phyloP scores from a whole-genome alignment of 495 filamentous ascomycete species.

The Achaetomiella virescens region DNA sequence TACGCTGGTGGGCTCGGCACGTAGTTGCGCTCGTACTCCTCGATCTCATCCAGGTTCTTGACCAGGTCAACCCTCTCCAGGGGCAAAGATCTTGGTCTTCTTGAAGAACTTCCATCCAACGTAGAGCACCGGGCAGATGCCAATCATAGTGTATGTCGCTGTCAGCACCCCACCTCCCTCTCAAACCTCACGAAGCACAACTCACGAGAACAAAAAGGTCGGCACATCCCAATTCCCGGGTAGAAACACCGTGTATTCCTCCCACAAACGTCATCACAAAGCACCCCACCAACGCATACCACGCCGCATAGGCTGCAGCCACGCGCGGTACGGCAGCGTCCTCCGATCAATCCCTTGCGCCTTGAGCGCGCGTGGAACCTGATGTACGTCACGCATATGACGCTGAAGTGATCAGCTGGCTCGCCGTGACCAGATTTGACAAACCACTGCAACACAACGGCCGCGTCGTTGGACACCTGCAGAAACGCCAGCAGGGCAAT shows the following conservation, averaged over 20 bases:
- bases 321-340: constrained; percentile 58
- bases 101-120: constrained; percentile 66
- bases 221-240: constrained; percentile 59
- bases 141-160: constrained; percentile 58
- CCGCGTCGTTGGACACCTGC: constrained; percentile 60
- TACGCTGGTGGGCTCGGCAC: constrained; percentile 54
- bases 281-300: constrained; percentile 54
- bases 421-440: constrained; percentile 64
- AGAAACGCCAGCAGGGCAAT: constrained; percentile 65
- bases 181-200: constrained; percentile 1
- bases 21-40: constrained; percentile 64
- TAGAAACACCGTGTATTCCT: constrained; percentile 71
- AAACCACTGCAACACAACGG: constrained; percentile 70
- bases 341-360: constrained; percentile 62
- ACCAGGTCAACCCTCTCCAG: too few relatives aligned
- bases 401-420: constrained; percentile 69
- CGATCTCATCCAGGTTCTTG: constrained; percentile 67
- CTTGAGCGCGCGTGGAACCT: constrained; percentile 62
- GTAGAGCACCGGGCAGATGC: constrained; percentile 59
- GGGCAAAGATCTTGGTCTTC: constrained; percentile 52
- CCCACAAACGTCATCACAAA: constrained; percentile 68
- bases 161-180: constrained; percentile 2
- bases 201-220: constrained; percentile 69
- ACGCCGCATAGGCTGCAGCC: constrained; percentile 67
- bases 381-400: constrained; percentile 65